Conservation (phyloP, 1,284 basidiomycete species). For the Sanghuangporus sanghuang region DNA sequence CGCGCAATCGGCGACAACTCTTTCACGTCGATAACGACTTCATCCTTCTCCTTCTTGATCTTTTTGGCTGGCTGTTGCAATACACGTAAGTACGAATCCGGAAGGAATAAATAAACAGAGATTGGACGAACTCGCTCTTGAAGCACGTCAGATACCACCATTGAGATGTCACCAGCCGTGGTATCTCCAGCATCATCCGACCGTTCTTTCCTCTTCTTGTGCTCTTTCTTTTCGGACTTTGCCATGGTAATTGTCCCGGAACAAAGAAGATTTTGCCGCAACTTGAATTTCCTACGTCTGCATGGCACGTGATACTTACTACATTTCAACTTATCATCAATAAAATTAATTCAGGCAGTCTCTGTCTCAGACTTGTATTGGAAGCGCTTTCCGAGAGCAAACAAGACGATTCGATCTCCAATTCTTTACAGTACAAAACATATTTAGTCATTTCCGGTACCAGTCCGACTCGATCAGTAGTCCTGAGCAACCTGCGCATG, state of each 20-base stretch:
- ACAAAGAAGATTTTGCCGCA: background rate
- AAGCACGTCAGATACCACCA: conserved; percentile 41
- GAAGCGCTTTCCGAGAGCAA: too few species aligned
- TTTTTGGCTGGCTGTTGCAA: conserved; percentile 45
- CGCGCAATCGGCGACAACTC: conserved; percentile 88
- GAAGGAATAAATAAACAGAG: background rate
- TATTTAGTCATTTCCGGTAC: background rate
- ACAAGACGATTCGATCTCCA: too few species aligned
- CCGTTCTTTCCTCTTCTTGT: conserved; percentile 44
- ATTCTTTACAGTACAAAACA: background rate
- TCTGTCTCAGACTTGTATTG: background rate
- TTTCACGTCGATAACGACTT: conserved; percentile 67
- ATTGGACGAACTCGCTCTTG: conserved; percentile 27
- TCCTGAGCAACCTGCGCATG: conserved; percentile 13
- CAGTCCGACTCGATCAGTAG: conserved; percentile 3
- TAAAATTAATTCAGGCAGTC: too few species aligned
- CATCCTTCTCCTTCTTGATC: conserved; percentile 51
- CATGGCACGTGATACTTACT: too few species aligned
- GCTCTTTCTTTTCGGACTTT: conserved; percentile 65
- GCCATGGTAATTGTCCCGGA: conserved; percentile 35
- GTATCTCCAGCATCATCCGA: conserved; percentile 29
- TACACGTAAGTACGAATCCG: background rate
- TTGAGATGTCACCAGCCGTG: conserved; percentile 25
- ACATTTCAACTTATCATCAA: too few species aligned
- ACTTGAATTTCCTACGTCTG: background rate